These are phyloP conservation scores for Carallia pectinifolia DNA, from an alignment of 345 rosid genomes.

Conservation along the genomic window DNA sequence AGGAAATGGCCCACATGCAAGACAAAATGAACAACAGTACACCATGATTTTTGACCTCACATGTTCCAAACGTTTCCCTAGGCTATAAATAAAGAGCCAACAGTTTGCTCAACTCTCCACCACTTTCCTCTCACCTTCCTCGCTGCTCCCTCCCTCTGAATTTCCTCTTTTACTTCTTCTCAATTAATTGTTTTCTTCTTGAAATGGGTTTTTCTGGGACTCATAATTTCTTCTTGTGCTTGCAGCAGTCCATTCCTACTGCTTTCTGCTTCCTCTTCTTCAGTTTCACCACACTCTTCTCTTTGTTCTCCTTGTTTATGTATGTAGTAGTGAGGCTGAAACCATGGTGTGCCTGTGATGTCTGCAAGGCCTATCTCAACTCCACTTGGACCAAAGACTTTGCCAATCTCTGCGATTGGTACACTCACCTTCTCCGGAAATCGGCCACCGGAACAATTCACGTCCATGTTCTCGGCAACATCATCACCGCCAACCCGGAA, in stretches of 20 bases:
- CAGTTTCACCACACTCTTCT: not conserved
- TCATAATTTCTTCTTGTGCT: constrained; percentile 8
- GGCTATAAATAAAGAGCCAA: no score
- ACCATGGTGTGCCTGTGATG: constrained; percentile 40
- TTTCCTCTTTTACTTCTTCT: not conserved
- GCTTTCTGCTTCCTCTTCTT: no score
- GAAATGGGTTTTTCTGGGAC: constrained; percentile 18
- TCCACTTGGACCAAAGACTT: constrained; percentile 38
- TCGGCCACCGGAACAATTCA: constrained; percentile 42
- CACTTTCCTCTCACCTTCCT: not conserved
- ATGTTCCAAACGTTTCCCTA: no score
- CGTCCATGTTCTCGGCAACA: constrained; percentile 46
- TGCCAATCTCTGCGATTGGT: constrained; percentile 49
- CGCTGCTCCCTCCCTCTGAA: not conserved
- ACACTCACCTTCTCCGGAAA: constrained; percentile 37
- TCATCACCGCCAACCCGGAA: constrained; percentile 52
- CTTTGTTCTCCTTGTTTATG: constrained; percentile 31
- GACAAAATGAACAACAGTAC: no score
- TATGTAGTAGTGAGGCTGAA: constrained; percentile 29
- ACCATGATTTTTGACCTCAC: no score
- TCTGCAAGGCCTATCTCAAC: constrained; percentile 34
- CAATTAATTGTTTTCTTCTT: not conserved
- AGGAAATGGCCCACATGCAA: no score
- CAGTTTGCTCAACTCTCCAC: no score
- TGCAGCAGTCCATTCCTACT: constrained; percentile 10